These are phyloP conservation scores for Posidonia australis DNA, from an alignment of 106 monocot species.

Conservation along the genomic window DNA sequence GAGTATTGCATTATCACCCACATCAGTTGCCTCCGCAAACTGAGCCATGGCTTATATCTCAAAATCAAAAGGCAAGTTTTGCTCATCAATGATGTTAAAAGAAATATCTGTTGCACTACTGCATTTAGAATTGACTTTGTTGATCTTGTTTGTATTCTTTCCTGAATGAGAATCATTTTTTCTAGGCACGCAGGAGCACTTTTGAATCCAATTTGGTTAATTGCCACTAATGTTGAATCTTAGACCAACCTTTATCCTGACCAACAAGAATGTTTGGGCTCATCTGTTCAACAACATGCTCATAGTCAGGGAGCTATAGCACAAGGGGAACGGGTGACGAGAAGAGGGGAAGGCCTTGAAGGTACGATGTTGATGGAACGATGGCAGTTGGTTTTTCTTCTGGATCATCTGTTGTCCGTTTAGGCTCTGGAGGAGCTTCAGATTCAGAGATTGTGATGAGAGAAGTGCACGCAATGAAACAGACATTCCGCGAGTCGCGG, in stretches of 20 bases:
- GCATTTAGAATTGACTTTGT: too few relatives aligned
- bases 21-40: slow-evolving; percentile 89
- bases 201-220: too few relatives aligned
- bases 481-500: too few relatives aligned
- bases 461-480: too few relatives aligned
- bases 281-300: not conserved
- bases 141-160: too few relatives aligned
- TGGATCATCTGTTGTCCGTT: not conserved
- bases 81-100: not conserved
- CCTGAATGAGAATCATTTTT: too few relatives aligned
- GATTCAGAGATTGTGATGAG: too few relatives aligned
- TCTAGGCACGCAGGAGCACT: too few relatives aligned
- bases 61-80: slow-evolving; percentile 64
- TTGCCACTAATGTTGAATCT: too few relatives aligned
- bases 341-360: not conserved
- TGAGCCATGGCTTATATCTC: slow-evolving; percentile 99
- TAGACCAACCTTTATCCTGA: too few relatives aligned
- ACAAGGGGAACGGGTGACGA: not conserved
- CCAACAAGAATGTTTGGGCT: too few relatives aligned
- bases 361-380: not conserved
- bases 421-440: not conserved
- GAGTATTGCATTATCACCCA: slow-evolving; percentile 82
- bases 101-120: too few relatives aligned
- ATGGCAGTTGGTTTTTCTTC: not conserved
- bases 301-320: not conserved